A percentile compares a stretch with the other conserved stretches of the same genome.
Conservation (phyloP, 2,329 filamentous ascomycete species). For the Colletotrichum sublineola region DNA sequence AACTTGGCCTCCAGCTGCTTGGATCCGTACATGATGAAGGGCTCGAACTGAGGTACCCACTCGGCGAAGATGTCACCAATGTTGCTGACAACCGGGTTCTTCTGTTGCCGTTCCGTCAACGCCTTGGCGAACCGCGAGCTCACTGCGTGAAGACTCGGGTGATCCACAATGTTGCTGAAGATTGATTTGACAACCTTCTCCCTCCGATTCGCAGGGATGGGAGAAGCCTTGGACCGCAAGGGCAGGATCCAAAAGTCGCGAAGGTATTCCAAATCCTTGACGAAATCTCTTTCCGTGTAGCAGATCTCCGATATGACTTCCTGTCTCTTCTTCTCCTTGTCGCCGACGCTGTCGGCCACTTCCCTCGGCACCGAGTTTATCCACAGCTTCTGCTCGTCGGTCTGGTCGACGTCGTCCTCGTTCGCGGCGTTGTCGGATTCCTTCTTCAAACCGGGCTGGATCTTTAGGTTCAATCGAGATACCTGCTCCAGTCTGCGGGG, state of each 20-base stretch:
- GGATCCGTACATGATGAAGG: conserved; percentile 96
- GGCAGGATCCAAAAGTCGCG: conserved; percentile 99
- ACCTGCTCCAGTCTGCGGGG: conserved; percentile 94
- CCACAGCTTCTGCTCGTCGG: conserved; percentile 98
- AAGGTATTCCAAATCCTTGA: conserved; percentile 97
- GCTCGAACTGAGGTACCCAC: conserved; percentile 91
- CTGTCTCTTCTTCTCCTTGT: conserved; percentile 96
- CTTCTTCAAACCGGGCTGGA: conserved; percentile 86
- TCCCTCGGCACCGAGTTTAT: conserved; percentile 99
- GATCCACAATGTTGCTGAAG: conserved; percentile 94
- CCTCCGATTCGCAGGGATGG: conserved; percentile 87
- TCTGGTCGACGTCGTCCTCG: conserved; percentile 86
- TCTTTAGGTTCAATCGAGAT: conserved; percentile 92
- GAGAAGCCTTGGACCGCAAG: conserved; percentile 83
- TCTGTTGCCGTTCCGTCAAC: conserved; percentile 91
- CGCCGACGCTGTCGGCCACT: conserved; percentile 88
- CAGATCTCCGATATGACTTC: conserved; percentile 98
- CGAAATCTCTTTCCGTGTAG: conserved; percentile 98
- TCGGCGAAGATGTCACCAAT: conserved; percentile 96
- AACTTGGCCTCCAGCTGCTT: conserved; percentile 98
- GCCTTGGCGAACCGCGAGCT: conserved; percentile 89
- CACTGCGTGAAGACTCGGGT: conserved; percentile 84
- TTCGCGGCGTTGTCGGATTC: conserved; percentile 69
- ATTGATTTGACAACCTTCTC: conserved; percentile 95
- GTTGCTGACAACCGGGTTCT: conserved; percentile 87